Conservation (phyloP, 2,329 filamentous ascomycete genomes). For the Lasiodiplodia citricola region DNA sequence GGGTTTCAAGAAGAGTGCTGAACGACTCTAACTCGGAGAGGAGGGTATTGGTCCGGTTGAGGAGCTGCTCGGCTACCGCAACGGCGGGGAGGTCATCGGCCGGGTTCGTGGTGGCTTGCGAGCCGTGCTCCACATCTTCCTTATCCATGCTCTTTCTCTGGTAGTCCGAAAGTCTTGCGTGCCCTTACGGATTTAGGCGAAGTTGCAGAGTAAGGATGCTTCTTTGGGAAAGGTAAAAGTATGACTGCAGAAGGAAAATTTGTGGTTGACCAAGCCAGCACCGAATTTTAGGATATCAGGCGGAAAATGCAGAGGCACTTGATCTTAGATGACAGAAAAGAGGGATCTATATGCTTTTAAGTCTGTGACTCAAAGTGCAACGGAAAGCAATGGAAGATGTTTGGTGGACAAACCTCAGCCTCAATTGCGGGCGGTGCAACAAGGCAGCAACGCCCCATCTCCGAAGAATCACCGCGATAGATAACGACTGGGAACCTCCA, state of each 20-base stretch:
- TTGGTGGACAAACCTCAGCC: not conserved
- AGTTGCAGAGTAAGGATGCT: not conserved
- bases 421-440: not conserved
- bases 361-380: not conserved
- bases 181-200: not conserved
- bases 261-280: not conserved
- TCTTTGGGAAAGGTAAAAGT: not conserved
- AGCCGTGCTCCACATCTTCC: not conserved
- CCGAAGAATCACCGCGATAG: conserved; percentile 16
- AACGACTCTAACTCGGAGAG: conserved; percentile 23
- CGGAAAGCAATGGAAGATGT: not conserved
- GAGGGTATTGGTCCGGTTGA: conserved; percentile 17
- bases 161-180: not conserved
- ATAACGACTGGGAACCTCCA: not conserved
- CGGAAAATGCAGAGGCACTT: not conserved
- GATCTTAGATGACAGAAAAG: not conserved
- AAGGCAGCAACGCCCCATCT: conserved; percentile 14
- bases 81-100: conserved; percentile 3
- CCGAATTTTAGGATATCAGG: not conserved
- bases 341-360: not conserved
- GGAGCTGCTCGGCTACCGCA: conserved; percentile 15
- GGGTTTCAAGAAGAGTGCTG: not conserved
- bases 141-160: conserved; percentile 3
- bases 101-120: not conserved
- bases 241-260: not conserved